phyloP scores from a whole-genome alignment of 2,329 filamentous ascomycete genomes.

The Trichocomaceae sp. region DNA sequence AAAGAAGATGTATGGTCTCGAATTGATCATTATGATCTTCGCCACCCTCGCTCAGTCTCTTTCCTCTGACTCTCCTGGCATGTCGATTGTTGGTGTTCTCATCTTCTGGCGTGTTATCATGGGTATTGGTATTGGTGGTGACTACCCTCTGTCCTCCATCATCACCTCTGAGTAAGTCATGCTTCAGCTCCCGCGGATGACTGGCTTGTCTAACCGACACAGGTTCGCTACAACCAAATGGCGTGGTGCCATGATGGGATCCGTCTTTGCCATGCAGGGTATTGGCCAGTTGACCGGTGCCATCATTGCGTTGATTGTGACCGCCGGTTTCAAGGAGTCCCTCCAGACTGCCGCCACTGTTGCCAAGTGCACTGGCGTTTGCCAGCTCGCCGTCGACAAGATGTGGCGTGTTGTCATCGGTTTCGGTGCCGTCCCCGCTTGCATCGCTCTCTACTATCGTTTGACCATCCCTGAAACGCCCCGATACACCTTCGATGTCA shows the following conservation, averaged over 20 bases:
- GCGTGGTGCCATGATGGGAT: slow-evolving; percentile 79
- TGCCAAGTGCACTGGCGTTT: slow-evolving; percentile 55
- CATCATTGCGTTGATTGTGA: slow-evolving; percentile 68
- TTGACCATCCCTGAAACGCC: slow-evolving; percentile 83
- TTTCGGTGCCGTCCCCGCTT: slow-evolving; percentile 72
- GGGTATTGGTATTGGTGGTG: slow-evolving; percentile 65
- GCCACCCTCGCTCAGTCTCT: slow-evolving; percentile 67
- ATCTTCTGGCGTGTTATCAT: not conserved
- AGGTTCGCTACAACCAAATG: slow-evolving; percentile 78
- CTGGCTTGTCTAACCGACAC: slow-evolving; percentile 10
- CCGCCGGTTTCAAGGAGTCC: slow-evolving; percentile 62
- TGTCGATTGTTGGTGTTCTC: not conserved
- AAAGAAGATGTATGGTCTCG: slow-evolving; percentile 78
- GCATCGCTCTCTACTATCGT: slow-evolving; percentile 76
- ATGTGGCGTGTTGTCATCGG: slow-evolving; percentile 81
- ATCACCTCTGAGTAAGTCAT: slow-evolving; percentile 65
- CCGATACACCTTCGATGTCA: slow-evolving; percentile 79
- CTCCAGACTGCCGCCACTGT: slow-evolving; percentile 48
- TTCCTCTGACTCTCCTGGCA: slow-evolving; percentile 27
- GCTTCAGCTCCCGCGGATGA: not conserved
- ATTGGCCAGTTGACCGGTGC: slow-evolving; percentile 72
- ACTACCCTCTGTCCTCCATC: slow-evolving; percentile 75
- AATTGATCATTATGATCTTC: slow-evolving; percentile 74
- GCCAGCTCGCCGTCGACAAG: slow-evolving; percentile 69
- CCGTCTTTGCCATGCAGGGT: slow-evolving; percentile 83